Conservation (phyloP, 306 rosid genomes). For the Dalbergia cochinchinensis region DNA sequence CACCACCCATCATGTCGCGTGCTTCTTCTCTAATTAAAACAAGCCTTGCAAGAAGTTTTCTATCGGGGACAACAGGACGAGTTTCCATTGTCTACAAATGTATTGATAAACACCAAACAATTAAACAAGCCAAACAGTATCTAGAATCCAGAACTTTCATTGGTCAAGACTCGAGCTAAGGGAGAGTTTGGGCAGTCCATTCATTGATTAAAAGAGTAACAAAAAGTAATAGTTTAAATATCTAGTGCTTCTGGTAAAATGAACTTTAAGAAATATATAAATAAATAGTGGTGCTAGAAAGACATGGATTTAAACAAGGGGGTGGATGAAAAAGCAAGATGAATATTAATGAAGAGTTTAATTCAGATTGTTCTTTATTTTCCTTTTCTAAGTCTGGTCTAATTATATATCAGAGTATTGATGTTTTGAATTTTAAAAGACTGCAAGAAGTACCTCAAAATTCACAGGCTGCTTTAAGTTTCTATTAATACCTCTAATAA, state of each 20-base stretch:
- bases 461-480: slow-evolving; percentile 30
- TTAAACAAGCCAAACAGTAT: slow-evolving; percentile 26
- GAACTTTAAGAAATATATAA: background rate
- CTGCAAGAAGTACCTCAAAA: background rate
- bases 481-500: slow-evolving; percentile 76
- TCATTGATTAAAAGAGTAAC: background rate
- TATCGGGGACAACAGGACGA: slow-evolving; percentile 87
- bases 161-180: background rate
- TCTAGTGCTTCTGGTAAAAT: slow-evolving; percentile 7
- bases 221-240: background rate
- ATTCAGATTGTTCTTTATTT: background rate
- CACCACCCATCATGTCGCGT: slow-evolving; percentile 98
- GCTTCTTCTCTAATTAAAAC: slow-evolving; percentile 99
- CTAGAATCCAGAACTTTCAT: slow-evolving; percentile 21
- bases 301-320: slow-evolving; percentile 1
- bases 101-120: slow-evolving; percentile 35
- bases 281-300: background rate
- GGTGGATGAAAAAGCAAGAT: background rate
- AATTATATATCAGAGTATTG: slow-evolving; percentile 1
- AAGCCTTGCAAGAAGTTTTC: slow-evolving; percentile 93
- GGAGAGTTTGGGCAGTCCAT: slow-evolving; percentile 18
- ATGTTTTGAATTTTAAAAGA: background rate
- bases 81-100: slow-evolving; percentile 87
- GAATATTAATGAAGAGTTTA: background rate
- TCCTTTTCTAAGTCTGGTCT: background rate